A percentile compares a stretch with the other conserved stretches of the same genome.
Evolutionary conservation across 2,329 filamentous ascomycete species (phyloP).

Genomic region (Dissoconium aciculare): DNA sequence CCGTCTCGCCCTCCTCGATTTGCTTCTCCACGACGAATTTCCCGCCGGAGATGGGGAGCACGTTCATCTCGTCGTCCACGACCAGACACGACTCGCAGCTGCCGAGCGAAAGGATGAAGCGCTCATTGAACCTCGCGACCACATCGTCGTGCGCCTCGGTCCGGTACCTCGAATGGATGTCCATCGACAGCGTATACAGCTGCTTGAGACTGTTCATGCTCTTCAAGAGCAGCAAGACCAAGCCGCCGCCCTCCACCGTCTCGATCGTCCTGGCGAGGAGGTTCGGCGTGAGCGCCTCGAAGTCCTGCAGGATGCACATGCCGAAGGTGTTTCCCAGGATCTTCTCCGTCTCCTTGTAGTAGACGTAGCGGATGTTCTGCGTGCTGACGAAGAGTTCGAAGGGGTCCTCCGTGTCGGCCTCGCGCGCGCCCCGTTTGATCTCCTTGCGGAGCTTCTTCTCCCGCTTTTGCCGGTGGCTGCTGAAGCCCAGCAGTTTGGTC

Average conservation of each 20-base stretch:
- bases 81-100: slow-evolving; percentile 89
- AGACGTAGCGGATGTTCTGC: slow-evolving; percentile 95
- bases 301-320: slow-evolving; percentile 97
- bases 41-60: slow-evolving; percentile 88
- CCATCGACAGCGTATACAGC: slow-evolving; percentile 93
- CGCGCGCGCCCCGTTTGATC: slow-evolving; percentile 84
- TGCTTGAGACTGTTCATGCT: slow-evolving; percentile 96
- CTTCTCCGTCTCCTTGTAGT: slow-evolving; percentile 99
- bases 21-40: slow-evolving; percentile 76
- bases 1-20: slow-evolving; percentile 54
- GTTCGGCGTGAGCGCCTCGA: slow-evolving; percentile 96
- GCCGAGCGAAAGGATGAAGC: slow-evolving; percentile 90
- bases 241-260: slow-evolving; percentile 88
- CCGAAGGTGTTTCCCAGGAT: slow-evolving; percentile 96
- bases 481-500: slow-evolving; percentile 89
- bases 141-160: slow-evolving; percentile 95
- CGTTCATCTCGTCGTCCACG: slow-evolving; percentile 94
- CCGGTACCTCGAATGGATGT: slow-evolving; percentile 88
- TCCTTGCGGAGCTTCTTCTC: slow-evolving; percentile 98
- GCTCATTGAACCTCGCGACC: slow-evolving; percentile 90
- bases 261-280: slow-evolving; percentile 87
- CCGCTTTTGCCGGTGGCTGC: slow-evolving; percentile 92
- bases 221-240: slow-evolving; percentile 82
- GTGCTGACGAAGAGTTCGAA: slow-evolving; percentile 96
- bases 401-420: slow-evolving; percentile 81